Base-by-base conservation (phyloP, 768 basidiomycete genomes). In the Dentipellis sp. region DNA sequence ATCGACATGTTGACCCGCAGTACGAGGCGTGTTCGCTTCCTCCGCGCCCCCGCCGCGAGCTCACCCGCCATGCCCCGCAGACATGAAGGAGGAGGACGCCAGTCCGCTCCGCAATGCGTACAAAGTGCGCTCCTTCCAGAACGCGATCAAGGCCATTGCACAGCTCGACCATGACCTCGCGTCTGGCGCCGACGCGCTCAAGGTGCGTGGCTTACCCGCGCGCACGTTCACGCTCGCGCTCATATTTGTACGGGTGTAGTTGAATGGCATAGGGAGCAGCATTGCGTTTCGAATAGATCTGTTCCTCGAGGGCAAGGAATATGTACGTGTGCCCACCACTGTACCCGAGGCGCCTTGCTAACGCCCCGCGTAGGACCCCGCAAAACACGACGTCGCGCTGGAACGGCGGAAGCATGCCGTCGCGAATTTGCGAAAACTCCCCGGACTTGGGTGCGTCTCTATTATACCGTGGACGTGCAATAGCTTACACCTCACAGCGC, bases 391-490 rank as follows among this genome's bases (percentile, higher is more conserved):
- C 45, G 16, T 47, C 10, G 64, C 69, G 58, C 58, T 67, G 48
- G 58, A 64, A 55, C 68, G 58, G 55, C 61, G 62, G 60, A 62
- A 68, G 40, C 50, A 51, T 3, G 61, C 70, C 0, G 53, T 71
- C 3, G 62, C 65, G 12, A 64, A 67, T 17, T 63, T 83, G 51
- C 65, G 68, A 55, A 64, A 63, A 4, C 57, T 83, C 40, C 71
- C 72, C 10, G 73, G 77, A 3, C 69, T 83, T 58, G 81, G 82
- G 81, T 81, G 62, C 51, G 69, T 56, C 39, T 46, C 46, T 39
- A 10, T 50, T 12, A 21, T 35, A 0, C 36, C n/a, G 11, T 14
- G 40, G 16, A 16, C 14, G 14, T 50, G 34, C n/a, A 23, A 19
- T 37, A 36, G 29, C n/a, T 5, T 19, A 7, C 11, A 34, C 34